Conservation (phyloP, 345 rosid genomes). For the Atalantia buxifolia region DNA sequence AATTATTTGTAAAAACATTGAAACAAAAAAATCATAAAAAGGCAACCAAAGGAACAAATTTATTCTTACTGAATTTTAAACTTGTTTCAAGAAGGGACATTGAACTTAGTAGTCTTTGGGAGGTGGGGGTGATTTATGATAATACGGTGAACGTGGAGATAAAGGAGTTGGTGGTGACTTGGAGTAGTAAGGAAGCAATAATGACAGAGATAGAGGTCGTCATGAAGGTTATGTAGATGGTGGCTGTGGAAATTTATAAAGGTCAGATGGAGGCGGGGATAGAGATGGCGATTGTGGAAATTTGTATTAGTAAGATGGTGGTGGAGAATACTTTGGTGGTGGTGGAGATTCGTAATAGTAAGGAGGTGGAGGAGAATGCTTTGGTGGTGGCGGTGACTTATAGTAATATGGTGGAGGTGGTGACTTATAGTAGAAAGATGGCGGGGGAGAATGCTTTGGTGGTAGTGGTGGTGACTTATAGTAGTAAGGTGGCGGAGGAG, state of each 20-base stretch:
- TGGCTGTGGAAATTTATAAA: no score
- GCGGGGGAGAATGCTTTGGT: accelerated
- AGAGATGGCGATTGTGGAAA: background rate
- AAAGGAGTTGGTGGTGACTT: background rate
- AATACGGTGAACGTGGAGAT: no score
- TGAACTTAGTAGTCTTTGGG: conserved; percentile 2
- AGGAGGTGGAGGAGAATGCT: background rate
- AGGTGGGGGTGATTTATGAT: background rate
- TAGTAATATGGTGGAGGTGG: no score
- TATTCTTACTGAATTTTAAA: background rate
- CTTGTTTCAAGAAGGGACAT: background rate
- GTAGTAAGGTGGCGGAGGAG: background rate
- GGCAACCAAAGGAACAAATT: background rate
- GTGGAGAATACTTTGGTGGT: background rate
- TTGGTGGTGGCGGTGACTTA: no score
- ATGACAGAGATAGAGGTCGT: background rate
- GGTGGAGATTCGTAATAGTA: background rate
- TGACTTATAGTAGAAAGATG: conserved; percentile 7
- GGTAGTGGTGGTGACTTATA: conserved; percentile 19
- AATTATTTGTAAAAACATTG: background rate
- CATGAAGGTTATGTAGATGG: background rate
- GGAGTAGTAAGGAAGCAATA: background rate
- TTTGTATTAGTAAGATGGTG: no score
- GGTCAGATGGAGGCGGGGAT: background rate
- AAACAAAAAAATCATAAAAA: background rate